Evolutionary conservation across 1,284 basidiomycete genomes (phyloP).

Genomic region (Takashimella tepidaria): DNA sequence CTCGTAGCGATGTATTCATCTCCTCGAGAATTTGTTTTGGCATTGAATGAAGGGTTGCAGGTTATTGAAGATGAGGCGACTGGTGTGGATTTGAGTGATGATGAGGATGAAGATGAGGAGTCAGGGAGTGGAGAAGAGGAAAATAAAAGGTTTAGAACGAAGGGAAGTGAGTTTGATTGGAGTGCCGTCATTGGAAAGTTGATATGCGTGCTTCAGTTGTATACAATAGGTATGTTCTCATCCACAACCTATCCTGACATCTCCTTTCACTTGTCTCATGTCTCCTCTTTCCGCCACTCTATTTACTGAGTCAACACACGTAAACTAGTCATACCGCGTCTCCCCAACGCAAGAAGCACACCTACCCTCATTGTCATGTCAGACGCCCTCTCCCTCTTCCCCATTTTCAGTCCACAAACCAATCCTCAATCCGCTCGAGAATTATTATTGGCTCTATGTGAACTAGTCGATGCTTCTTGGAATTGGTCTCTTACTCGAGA

Average conservation of each 20-base stretch:
- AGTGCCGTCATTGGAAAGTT: no score
- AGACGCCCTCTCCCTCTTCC: slow-evolving; percentile 18
- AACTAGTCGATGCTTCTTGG: slow-evolving; percentile 20
- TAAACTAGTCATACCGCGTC: no score
- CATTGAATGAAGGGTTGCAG: slow-evolving; percentile 24
- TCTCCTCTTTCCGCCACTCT: no score
- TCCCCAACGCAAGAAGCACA: slow-evolving; percentile 26
- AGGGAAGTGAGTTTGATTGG: no score
- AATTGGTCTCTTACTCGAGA: slow-evolving; percentile 23
- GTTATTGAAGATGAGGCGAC: slow-evolving; percentile 26
- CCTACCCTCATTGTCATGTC: slow-evolving; percentile 27
- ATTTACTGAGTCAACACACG: no score
- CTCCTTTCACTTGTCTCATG: no score
- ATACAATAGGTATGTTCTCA: no score
- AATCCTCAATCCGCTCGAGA: slow-evolving; percentile 14
- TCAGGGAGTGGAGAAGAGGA: no score
- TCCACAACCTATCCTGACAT: no score
- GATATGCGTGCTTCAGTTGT: no score
- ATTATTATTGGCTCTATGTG: slow-evolving; percentile 10
- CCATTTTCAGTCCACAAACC: slow-evolving; percentile 16
- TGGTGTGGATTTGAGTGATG: slow-evolving; percentile 27
- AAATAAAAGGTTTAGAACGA: no score
- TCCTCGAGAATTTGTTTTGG: slow-evolving; percentile 31
- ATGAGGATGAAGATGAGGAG: slow-evolving; percentile 21
- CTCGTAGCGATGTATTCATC: slow-evolving; percentile 16